Evolutionary conservation across 208 protist species (phyloP), one percentile per base, ranked within the genome.

Genomic region (Leishmania braziliensis): DNA sequence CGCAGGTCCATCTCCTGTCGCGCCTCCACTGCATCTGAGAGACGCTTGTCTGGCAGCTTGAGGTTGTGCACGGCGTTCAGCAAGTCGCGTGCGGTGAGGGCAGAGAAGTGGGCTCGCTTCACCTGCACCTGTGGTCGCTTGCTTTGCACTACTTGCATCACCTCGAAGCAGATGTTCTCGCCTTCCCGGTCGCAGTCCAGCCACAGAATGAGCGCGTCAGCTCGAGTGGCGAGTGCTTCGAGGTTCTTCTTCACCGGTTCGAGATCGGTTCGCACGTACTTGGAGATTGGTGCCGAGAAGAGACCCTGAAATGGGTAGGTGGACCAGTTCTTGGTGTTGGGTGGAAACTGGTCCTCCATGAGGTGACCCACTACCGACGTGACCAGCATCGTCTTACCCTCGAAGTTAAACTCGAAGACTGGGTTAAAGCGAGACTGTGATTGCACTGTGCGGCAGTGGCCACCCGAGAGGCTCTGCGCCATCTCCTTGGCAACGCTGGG

Each of bases 91-190:
- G 81, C 81, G 48, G 97, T 99, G 65, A 98, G 88, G 36, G 94
- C 93, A 14, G 93, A 98, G 88, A 99, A 99, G 78, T 94, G 89
- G 1, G 97, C 97, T 2, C 98, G 89, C 70, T 96, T 92, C 39
- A 92, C 84, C 39, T 84, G 58, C 77, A 96, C 82, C 10, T 83
- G 82, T 6, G 79, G 79, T 68, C 93, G 94, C 75, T 86, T 87
- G 1, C 58, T 68, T 63, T 84, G 82, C 33, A 90, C 92, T 43
- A 97, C 88, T 51, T 94, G 78, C 12, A 99, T 84, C 43, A 99
- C 97, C 90, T 99, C 98, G 83, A 99, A 99, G 83, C 96, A 98
- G 80, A 99, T 99, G 88, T 99, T 99, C 86, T 99, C 98, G 6
- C 98, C 98, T 79, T 99, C 98, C 9, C 98, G 88, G 82, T 99